Percentiles rank a stretch among this genome's conserved stretches.
Evolutionary conservation across 75 land plant genomes (phyloP).

Genomic region (Chamaecyparis obtusa): DNA sequence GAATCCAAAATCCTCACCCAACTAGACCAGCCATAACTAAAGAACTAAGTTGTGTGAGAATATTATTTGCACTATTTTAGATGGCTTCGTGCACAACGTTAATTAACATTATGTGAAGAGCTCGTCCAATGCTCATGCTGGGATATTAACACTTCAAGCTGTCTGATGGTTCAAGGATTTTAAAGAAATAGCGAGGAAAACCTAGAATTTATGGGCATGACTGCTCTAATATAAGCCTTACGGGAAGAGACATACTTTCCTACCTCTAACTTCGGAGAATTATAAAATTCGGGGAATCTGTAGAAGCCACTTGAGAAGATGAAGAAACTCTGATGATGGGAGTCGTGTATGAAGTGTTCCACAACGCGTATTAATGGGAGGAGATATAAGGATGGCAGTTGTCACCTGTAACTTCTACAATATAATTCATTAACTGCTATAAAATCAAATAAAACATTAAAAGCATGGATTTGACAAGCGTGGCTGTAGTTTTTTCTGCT

Average conservation of each 20-base stretch:
- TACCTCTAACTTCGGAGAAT: conserved; percentile 25
- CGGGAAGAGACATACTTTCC: conserved; percentile 60
- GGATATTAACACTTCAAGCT: conserved; percentile 43
- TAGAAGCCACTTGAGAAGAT: conserved; percentile 27
- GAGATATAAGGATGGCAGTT: conserved; percentile 25
- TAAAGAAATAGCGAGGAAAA: background rate
- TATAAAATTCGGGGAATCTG: conserved; percentile 15
- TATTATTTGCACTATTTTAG: background rate
- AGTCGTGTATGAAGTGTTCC: conserved; percentile 31
- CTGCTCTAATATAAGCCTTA: conserved; percentile 31
- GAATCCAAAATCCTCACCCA: too few species aligned
- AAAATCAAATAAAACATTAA: conserved; percentile 14
- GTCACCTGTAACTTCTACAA: conserved; percentile 30
- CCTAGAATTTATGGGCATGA: conserved; percentile 29
- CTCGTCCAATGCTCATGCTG: conserved; percentile 22
- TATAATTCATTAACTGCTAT: conserved; percentile 24
- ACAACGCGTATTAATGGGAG: conserved; percentile 13
- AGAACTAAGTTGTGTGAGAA: background rate
- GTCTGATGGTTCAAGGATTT: background rate
- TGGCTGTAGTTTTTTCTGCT: conserved; percentile 46
- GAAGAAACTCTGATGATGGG: conserved; percentile 24
- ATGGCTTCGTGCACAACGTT: background rate
- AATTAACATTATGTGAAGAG: background rate
- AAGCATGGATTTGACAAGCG: conserved; percentile 34
- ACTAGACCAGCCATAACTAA: too few species aligned